Evolutionary conservation across 225 moss, liverwort and hornwort species (phyloP).

Genomic region (Rhytidiadelphus loreus): DNA sequence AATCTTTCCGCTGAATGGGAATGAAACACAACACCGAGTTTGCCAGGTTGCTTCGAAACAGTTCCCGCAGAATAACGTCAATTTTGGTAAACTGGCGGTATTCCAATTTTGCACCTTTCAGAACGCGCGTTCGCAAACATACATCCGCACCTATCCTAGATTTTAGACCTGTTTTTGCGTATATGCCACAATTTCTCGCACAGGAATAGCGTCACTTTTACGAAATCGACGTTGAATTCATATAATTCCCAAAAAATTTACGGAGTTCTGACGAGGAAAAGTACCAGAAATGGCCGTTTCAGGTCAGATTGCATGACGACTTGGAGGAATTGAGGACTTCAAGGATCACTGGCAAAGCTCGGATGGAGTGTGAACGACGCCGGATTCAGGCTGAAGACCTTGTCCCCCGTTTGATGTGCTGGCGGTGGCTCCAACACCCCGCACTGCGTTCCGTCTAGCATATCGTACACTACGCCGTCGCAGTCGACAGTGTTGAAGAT

Average conservation of each 20-base stretch:
- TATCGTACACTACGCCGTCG: neutral
- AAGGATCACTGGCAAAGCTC: neutral
- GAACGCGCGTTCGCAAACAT: neutral
- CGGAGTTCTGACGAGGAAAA: neutral
- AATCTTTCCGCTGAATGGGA: neutral
- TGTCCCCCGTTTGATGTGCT: neutral
- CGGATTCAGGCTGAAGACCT: conserved; percentile 1
- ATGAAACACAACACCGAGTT: neutral
- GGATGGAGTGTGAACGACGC: neutral
- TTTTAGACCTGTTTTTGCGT: neutral
- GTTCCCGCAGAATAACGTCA: neutral
- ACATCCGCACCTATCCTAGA: neutral
- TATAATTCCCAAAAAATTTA: neutral
- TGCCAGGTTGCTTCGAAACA: neutral
- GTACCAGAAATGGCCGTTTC: neutral
- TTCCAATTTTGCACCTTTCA: neutral
- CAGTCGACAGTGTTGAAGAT: conserved; percentile 2
- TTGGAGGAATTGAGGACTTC: neutral
- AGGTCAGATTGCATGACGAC: neutral
- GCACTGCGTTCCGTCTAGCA: neutral
- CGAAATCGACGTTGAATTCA: neutral
- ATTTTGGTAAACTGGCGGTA: neutral
- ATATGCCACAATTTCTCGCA: neutral
- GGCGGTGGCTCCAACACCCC: neutral
- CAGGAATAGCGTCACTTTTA: neutral